Conservation (phyloP, 306 rosid genomes). For the Trichosanthes cucumerina region DNA sequence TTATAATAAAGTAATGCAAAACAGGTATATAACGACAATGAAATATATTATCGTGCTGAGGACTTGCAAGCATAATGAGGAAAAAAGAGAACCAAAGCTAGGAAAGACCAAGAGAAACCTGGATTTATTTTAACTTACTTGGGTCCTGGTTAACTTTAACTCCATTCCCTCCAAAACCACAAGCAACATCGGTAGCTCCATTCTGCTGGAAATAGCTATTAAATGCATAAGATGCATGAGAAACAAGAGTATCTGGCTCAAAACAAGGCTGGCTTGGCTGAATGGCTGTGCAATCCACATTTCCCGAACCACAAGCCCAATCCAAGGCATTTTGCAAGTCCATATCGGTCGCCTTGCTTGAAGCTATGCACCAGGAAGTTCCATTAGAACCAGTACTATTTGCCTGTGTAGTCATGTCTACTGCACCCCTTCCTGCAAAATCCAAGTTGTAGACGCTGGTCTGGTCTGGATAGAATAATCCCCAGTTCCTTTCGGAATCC, state of each 20-base stretch:
- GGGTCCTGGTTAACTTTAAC: slow-evolving; percentile 81
- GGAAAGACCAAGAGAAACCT: not conserved
- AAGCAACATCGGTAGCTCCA: slow-evolving; percentile 88
- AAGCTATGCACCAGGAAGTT: slow-evolving; percentile 90
- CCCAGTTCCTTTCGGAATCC: slow-evolving; percentile 98
- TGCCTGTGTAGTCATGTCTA: slow-evolving; percentile 42
- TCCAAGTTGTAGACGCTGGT: slow-evolving; percentile 91
- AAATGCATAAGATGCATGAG: slow-evolving; percentile 89
- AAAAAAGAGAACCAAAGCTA: not conserved
- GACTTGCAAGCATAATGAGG: not conserved
- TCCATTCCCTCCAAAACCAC: slow-evolving; percentile 87
- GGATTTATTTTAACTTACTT: slow-evolving; percentile 35
- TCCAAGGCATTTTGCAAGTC: slow-evolving; percentile 89
- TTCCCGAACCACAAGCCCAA: slow-evolving; percentile 97
- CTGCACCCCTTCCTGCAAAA: slow-evolving; percentile 68
- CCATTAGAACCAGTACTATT: slow-evolving; percentile 54
- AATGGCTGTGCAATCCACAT: slow-evolving; percentile 82
- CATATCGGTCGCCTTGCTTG: slow-evolving; percentile 63
- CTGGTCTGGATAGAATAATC: slow-evolving; percentile 85
- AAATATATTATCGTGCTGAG: not conserved
- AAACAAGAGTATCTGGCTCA: slow-evolving; percentile 70
- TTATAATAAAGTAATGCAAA: not conserved
- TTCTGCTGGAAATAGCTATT: slow-evolving; percentile 84
- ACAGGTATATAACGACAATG: not conserved
- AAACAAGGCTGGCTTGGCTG: slow-evolving; percentile 98